Percentiles rank a stretch among this genome's conserved stretches.
phyloP scores from a whole-genome alignment of 768 basidiomycete genomes.

The Cystobasidiopsis lactophilus region DNA sequence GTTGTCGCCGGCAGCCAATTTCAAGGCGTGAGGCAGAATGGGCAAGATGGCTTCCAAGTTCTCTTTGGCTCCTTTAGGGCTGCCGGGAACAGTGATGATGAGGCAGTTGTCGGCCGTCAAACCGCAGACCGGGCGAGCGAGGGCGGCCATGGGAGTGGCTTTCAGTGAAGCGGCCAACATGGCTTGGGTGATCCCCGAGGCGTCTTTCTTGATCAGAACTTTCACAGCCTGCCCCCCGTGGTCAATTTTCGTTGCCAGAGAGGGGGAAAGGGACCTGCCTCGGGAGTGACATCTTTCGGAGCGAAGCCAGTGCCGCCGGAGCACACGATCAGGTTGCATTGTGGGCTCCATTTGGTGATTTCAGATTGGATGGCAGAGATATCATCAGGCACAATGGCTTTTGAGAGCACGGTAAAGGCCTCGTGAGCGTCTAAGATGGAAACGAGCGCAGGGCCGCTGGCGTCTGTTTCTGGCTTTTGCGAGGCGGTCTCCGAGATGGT shows the following conservation, averaged over 20 bases:
- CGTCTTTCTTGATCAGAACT: conserved; percentile 21
- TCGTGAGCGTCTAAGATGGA: background rate
- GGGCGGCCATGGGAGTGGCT: conserved; percentile 55
- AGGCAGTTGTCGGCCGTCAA: conserved; percentile 39
- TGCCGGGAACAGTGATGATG: conserved; percentile 62
- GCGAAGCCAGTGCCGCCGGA: conserved; percentile 80
- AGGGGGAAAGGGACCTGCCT: conserved; percentile 30
- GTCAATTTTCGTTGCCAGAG: conserved; percentile 32
- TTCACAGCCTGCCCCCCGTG: conserved; percentile 27
- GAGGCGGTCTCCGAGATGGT: conserved; percentile 8
- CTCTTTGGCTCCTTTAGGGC: conserved; percentile 63
- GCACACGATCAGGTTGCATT: conserved; percentile 54
- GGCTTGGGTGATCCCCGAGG: conserved; percentile 50
- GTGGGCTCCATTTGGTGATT: conserved; percentile 1
- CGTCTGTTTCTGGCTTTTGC: background rate
- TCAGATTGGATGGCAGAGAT: background rate
- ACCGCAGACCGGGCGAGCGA: conserved; percentile 65
- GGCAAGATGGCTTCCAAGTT: conserved; percentile 43
- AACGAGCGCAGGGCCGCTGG: conserved; percentile 2
- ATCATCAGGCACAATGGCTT: conserved; percentile 8
- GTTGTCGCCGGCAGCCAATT: conserved; percentile 26
- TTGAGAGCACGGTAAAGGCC: background rate
- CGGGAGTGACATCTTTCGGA: conserved; percentile 55
- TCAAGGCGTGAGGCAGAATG: conserved; percentile 37
- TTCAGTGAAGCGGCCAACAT: conserved; percentile 44